A percentile compares a stretch with the other conserved stretches of the same genome.
These are phyloP conservation scores for Epichloe sp. DNA, from an alignment of 2,329 filamentous ascomycete species.

Conservation along the genomic window DNA sequence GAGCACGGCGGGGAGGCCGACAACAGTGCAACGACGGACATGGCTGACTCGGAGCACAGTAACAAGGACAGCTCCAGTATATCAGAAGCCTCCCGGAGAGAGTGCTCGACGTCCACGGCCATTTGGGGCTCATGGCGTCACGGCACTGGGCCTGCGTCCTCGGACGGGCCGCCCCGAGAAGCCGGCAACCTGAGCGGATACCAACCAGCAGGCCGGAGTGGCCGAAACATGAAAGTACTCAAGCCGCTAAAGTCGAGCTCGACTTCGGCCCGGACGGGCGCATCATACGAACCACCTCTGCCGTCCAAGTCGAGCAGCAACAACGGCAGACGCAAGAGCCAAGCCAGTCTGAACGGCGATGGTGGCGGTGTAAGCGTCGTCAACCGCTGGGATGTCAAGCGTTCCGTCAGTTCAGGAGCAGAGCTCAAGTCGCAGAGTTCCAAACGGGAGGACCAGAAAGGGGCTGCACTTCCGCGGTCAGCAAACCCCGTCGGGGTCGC, in stretches of 20 bases:
- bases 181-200: constrained; percentile 49
- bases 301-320: constrained; percentile 29
- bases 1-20: constrained; percentile 34
- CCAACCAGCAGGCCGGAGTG: constrained; percentile 49
- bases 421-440: constrained; percentile 23
- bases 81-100: constrained; percentile 26
- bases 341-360: constrained; percentile 22
- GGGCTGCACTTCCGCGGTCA: constrained; percentile 36
- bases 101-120: constrained; percentile 36
- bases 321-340: constrained; percentile 43
- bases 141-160: constrained; percentile 30
- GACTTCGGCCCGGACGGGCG: constrained; percentile 34
- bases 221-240: constrained; percentile 78
- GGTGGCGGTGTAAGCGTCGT: constrained; percentile 13
- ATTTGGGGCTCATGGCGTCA: constrained; percentile 65
- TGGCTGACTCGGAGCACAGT: constrained; percentile 11
- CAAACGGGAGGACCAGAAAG: constrained; percentile 25
- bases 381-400: constrained; percentile 42
- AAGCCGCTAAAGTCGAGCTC: constrained; percentile 59
- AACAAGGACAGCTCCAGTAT: constrained; percentile 17
- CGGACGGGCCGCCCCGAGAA: constrained; percentile 40
- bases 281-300: constrained; percentile 38
- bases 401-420: constrained; percentile 30
- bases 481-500: constrained; percentile 84
- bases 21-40: constrained; percentile 14